Percentiles rank a stretch among this genome's conserved stretches.
Evolutionary conservation across 179 eudicot genomes (phyloP).

Genomic region (Silene coronaria): DNA sequence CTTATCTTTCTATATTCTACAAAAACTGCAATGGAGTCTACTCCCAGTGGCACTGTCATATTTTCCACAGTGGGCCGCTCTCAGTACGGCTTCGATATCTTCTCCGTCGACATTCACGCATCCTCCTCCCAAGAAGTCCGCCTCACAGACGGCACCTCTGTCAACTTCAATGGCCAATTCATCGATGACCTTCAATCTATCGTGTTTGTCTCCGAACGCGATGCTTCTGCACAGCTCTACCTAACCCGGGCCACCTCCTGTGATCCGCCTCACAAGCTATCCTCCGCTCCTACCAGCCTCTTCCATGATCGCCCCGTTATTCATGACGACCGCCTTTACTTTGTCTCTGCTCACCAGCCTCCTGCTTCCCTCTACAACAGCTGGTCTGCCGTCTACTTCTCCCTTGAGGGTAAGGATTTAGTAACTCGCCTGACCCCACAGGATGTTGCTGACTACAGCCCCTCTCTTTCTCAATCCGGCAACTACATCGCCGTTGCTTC

Average conservation of each 20-base stretch:
- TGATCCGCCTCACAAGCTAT: slow-evolving; percentile 25
- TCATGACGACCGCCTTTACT: slow-evolving; percentile 31
- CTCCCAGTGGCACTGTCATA: slow-evolving; percentile 42
- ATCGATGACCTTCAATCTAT: slow-evolving; percentile 30
- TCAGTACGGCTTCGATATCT: slow-evolving; percentile 68
- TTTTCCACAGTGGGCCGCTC: slow-evolving; percentile 68
- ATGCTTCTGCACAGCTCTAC: slow-evolving; percentile 45
- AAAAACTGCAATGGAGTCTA: background rate
- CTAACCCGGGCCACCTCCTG: slow-evolving; percentile 16
- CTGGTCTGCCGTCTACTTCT: slow-evolving; percentile 58
- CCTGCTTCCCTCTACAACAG: slow-evolving; percentile 33
- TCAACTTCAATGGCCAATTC: slow-evolving; percentile 65
- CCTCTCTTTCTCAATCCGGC: slow-evolving; percentile 59
- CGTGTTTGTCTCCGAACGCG: slow-evolving; percentile 58
- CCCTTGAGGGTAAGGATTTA: background rate
- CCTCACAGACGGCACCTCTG: slow-evolving; percentile 58
- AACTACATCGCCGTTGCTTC: slow-evolving; percentile 58
- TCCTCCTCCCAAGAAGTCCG: slow-evolving; percentile 29
- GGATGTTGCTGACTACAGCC: slow-evolving; percentile 60
- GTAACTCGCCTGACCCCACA: slow-evolving; percentile 47
- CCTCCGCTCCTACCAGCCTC: slow-evolving; percentile 33
- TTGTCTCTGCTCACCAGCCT: slow-evolving; percentile 54
- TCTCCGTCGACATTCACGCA: slow-evolving; percentile 36
- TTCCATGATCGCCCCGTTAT: slow-evolving; percentile 69
- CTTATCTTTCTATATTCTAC: background rate